These are phyloP conservation scores for Periconia sp. DNA, from an alignment of 2,329 filamentous ascomycete genomes.

Conservation along the genomic window DNA sequence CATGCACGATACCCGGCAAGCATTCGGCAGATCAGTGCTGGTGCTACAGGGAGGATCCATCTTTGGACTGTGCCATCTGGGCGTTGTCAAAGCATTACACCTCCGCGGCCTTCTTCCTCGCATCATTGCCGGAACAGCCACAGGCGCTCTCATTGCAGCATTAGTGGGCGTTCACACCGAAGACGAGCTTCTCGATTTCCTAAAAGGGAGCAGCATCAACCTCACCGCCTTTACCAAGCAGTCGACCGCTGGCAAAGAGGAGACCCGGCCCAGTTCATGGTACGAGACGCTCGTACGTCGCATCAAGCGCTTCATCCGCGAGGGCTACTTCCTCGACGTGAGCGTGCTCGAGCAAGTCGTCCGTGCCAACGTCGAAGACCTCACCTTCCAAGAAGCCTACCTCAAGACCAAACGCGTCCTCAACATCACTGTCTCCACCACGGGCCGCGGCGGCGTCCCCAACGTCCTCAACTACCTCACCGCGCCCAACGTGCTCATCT, in stretches of 20 bases:
- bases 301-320: conserved; percentile 66
- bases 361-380: conserved; percentile 78
- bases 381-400: conserved; percentile 94
- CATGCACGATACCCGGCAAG: conserved; percentile 82
- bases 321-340: conserved; percentile 84
- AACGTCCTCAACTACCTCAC: conserved; percentile 90
- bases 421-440: conserved; percentile 87
- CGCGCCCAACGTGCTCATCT: conserved; percentile 87
- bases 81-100: conserved; percentile 86
- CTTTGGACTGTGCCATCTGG: conserved; percentile 86
- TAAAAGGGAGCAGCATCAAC: conserved; percentile 80
- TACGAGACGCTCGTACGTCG: conserved; percentile 65
- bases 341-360: conserved; percentile 82
- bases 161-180: conserved; percentile 85
- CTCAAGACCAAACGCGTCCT: conserved; percentile 80
- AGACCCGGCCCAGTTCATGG: conserved; percentile 32
- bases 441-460: conserved; percentile 73
- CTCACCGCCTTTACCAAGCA: conserved; percentile 70
- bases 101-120: conserved; percentile 78
- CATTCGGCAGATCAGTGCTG: conserved; percentile 82
- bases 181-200: conserved; percentile 75
- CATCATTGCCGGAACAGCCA: conserved; percentile 89
- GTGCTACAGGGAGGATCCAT: conserved; percentile 89
- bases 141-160: conserved; percentile 85
- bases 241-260: conserved; percentile 21